Evolutionary conservation across 2,329 filamentous ascomycete genomes (phyloP).

Genomic region (Xylariaceae sp.): DNA sequence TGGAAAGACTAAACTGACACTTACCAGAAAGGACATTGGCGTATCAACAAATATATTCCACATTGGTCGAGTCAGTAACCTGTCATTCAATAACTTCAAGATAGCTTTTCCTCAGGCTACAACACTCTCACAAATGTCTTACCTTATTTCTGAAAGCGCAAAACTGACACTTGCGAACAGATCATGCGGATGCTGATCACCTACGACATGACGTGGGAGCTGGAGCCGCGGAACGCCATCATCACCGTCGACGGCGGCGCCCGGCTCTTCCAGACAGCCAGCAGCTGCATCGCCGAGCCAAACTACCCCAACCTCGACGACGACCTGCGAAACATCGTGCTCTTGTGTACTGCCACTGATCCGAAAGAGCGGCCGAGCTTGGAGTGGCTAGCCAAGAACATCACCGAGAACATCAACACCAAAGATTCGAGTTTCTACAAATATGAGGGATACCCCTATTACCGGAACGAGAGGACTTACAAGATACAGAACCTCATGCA

Average conservation of each 20-base stretch:
- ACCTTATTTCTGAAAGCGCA: too few relatives aligned
- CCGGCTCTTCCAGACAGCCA: background rate
- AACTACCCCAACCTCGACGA: constrained; percentile 2
- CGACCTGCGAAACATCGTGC: background rate
- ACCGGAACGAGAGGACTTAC: background rate
- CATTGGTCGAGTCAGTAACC: constrained; percentile 1
- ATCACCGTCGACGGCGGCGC: background rate
- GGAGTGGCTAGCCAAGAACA: background rate
- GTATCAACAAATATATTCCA: constrained; percentile 1
- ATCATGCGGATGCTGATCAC: constrained; percentile 3
- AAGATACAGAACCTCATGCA: background rate
- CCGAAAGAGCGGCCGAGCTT: background rate
- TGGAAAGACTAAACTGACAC: too few relatives aligned
- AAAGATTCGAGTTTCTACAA: background rate
- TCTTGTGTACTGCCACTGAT: background rate
- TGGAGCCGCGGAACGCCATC: background rate
- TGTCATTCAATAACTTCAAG: too few relatives aligned
- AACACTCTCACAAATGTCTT: too few relatives aligned
- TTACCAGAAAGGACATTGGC: background rate
- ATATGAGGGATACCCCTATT: background rate
- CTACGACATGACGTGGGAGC: background rate
- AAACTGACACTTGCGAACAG: too few relatives aligned
- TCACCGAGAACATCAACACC: background rate
- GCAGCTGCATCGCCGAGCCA: background rate
- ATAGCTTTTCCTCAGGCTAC: too few relatives aligned